Evolutionary conservation across 345 rosid species (phyloP).

Genomic region (Sisymbrium altissimum): DNA sequence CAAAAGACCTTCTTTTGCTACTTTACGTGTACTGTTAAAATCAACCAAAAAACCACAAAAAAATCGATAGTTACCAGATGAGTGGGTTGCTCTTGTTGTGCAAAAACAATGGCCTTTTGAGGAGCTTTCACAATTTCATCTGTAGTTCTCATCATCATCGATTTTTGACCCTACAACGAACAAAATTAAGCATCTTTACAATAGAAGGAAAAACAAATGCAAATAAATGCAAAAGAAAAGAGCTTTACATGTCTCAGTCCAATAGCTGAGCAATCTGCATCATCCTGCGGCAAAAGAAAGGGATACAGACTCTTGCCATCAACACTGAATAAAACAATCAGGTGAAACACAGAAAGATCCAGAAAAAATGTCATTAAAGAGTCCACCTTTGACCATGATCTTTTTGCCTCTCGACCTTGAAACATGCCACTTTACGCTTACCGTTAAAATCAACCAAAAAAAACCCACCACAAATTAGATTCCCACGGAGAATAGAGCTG

Average conservation of each 20-base stretch:
- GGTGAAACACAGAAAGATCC: not conserved
- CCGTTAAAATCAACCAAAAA: constrained; percentile 35
- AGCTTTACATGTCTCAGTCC: constrained; percentile 71
- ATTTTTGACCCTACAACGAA: constrained; percentile 70
- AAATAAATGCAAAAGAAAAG: not conserved
- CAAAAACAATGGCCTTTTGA: constrained; percentile 85
- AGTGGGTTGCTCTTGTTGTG: constrained; percentile 82
- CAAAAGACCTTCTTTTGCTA: no score
- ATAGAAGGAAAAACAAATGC: not conserved
- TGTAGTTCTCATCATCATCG: constrained; percentile 99
- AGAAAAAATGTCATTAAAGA: constrained; percentile 62
- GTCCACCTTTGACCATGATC: constrained; percentile 96
- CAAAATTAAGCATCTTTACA: not conserved
- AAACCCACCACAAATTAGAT: not conserved
- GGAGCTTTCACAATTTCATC: constrained; percentile 96
- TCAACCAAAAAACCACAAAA: no score
- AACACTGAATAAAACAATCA: no score
- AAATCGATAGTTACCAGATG: constrained; percentile 64
- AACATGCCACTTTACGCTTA: constrained; percentile 96
- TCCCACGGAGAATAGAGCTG: no score
- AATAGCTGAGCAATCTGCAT: constrained; percentile 79
- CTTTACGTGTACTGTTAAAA: no score
- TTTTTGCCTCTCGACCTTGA: constrained; percentile 88
- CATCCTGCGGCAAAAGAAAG: constrained; percentile 79
- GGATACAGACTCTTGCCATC: no score